Conservation (phyloP, 805 yeast species). For the Zygosaccharomyces lentus region DNA sequence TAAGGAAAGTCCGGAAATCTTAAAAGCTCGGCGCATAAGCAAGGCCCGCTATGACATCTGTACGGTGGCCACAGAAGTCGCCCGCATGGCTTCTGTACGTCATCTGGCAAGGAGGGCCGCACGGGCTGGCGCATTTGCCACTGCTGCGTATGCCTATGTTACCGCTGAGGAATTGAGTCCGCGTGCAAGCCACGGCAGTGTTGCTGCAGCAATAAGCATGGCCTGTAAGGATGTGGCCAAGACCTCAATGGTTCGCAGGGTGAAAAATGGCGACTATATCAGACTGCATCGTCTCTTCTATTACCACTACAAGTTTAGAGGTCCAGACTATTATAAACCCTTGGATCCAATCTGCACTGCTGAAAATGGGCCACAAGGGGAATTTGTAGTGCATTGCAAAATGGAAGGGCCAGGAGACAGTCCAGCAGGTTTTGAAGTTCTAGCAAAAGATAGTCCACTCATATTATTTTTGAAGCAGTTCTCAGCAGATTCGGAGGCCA, state of each 20-base stretch:
- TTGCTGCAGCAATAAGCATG: background rate
- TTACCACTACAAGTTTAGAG: conserved; percentile 4
- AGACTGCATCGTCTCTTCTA: background rate
- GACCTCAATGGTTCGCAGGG: background rate
- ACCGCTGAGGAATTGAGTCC: background rate
- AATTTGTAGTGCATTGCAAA: background rate
- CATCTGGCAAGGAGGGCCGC: background rate
- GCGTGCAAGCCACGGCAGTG: conserved; percentile 4
- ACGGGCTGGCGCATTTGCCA: conserved; percentile 3
- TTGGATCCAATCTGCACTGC: background rate
- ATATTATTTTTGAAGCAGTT: conserved; percentile 1
- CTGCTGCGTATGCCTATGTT: conserved; percentile 1
- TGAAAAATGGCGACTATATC: conserved; percentile 1
- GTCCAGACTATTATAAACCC: conserved; percentile 1
- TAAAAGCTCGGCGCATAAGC: background rate
- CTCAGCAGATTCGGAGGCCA: background rate
- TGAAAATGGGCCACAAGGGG: background rate
- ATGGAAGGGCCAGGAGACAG: background rate
- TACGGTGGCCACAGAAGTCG: background rate
- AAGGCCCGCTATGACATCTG: background rate
- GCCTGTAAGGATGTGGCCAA: conserved; percentile 3
- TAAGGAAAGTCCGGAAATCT: conserved; percentile 1
- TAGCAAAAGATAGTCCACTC: background rate
- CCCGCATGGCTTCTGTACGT: background rate
- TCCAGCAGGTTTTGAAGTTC: background rate